Percentiles rank a stretch among this genome's conserved stretches.
Conservation (phyloP, 495 filamentous ascomycete species). For the Massariosphaeria phaeospora region DNA sequence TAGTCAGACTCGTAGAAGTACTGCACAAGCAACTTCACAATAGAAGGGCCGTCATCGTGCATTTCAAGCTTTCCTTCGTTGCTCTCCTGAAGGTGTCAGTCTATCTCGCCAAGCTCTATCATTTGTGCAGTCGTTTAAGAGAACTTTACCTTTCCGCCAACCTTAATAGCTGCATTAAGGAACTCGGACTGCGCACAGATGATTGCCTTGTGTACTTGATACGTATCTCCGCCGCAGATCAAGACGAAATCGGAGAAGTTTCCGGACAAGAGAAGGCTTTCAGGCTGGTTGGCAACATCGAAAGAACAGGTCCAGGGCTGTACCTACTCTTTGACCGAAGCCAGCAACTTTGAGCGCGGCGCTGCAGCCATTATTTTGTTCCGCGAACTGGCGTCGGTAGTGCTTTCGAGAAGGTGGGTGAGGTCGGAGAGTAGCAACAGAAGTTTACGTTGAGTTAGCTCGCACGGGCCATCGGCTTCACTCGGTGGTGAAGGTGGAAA, state of each 20-base stretch:
- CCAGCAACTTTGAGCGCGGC: conserved; percentile 3
- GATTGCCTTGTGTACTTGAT: conserved; percentile 17
- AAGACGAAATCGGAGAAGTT: conserved; percentile 13
- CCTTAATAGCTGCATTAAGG: neutral
- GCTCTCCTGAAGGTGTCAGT: conserved; percentile 37
- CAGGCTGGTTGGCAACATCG: neutral
- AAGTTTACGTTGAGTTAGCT: too few relatives aligned
- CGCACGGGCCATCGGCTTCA: too few relatives aligned
- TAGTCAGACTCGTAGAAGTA: conserved; percentile 49
- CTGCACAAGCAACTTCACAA: conserved; percentile 48
- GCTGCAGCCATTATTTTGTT: conserved; percentile 6
- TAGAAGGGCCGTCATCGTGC: conserved; percentile 47
- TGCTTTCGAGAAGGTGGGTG: neutral
- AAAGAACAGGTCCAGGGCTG: neutral
- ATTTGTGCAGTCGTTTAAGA: too few relatives aligned
- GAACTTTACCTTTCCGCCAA: conserved; percentile 6
- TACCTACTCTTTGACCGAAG: conserved; percentile 1
- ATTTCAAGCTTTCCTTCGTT: conserved; percentile 44
- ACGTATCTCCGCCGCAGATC: conserved; percentile 6
- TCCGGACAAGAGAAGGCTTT: neutral
- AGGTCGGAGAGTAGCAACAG: too few relatives aligned
- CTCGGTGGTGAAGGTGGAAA: too few relatives aligned
- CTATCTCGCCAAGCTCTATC: too few relatives aligned
- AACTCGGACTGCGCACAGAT: conserved; percentile 8
- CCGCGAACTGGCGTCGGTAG: neutral